phyloP scores from a whole-genome alignment of 129 eudicot genomes.

The Artemisia annua region DNA sequence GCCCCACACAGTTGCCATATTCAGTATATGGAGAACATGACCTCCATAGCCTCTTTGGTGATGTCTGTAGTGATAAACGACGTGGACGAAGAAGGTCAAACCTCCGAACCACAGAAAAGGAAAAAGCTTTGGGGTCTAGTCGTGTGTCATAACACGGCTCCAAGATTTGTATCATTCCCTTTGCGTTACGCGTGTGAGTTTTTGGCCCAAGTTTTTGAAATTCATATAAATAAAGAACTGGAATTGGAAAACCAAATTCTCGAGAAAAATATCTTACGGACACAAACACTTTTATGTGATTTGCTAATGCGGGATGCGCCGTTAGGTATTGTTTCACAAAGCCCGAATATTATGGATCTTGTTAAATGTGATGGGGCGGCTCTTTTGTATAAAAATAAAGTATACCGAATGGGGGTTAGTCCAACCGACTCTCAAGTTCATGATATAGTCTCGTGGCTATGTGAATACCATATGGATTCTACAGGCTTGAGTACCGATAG shows the following conservation, averaged over 20 bases:
- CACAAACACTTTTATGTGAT: conserved; percentile 90
- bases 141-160: conserved; percentile 85
- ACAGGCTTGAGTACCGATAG: conserved; percentile 97
- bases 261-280: conserved; percentile 82
- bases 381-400: conserved; percentile 53
- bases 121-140: conserved; percentile 94
- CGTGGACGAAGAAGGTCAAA: conserved; percentile 57
- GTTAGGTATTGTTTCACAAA: conserved; percentile 76
- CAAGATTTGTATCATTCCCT: conserved; percentile 93
- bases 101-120: conserved; percentile 54
- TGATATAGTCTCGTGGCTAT: conserved; percentile 82
- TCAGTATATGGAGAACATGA: conserved; percentile 97
- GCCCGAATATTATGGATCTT: conserved; percentile 91
- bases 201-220: conserved; percentile 88
- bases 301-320: conserved; percentile 85
- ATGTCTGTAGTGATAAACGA: conserved; percentile 92
- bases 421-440: conserved; percentile 63
- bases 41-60: conserved; percentile 83
- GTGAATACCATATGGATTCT: conserved; percentile 74
- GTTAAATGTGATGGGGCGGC: conserved; percentile 94
- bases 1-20: conserved; percentile 93
- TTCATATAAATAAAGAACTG: conserved; percentile 82
- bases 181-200: conserved; percentile 91
- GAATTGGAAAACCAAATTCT: conserved; percentile 79
- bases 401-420: conserved; percentile 60